Percentiles rank a stretch among this genome's conserved stretches.
phyloP scores from a whole-genome alignment of 2,329 filamentous ascomycete species.

The Colletotrichum simmondsii region DNA sequence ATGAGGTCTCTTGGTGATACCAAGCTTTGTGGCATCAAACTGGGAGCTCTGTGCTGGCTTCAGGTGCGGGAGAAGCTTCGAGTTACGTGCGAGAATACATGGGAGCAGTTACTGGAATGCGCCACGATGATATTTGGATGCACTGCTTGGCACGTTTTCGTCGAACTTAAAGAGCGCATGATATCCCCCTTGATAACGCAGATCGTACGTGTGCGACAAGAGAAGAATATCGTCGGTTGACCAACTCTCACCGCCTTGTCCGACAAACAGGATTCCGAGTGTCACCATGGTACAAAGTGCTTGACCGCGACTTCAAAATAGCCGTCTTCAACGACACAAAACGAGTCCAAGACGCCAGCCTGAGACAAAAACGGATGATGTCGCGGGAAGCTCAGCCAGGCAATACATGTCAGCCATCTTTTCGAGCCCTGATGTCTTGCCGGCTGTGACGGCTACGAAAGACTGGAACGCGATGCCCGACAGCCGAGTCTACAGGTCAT shows the following conservation, averaged over 20 bases:
- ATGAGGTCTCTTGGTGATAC: conserved; percentile 2
- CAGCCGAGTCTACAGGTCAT: neutral
- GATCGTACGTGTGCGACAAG: neutral
- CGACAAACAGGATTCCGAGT: neutral
- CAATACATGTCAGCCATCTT: neutral
- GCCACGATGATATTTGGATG: neutral
- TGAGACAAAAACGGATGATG: neutral
- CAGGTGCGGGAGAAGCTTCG: neutral
- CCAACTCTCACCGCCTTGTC: neutral
- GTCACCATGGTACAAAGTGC: neutral
- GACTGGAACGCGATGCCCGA: neutral
- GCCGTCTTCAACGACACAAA: neutral
- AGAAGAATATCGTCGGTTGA: neutral
- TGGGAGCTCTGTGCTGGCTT: neutral
- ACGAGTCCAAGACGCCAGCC: neutral
- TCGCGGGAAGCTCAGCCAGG: neutral
- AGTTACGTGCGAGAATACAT: neutral
- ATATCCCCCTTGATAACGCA: neutral
- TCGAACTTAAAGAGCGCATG: neutral
- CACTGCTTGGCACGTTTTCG: neutral
- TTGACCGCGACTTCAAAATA: neutral
- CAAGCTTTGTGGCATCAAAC: conserved; percentile 31
- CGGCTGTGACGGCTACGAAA: neutral
- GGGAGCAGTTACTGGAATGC: neutral
- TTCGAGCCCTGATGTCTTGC: neutral